Conservation (phyloP, 2,329 filamentous ascomycete genomes). For the Teratosphaeria zuluensis region DNA sequence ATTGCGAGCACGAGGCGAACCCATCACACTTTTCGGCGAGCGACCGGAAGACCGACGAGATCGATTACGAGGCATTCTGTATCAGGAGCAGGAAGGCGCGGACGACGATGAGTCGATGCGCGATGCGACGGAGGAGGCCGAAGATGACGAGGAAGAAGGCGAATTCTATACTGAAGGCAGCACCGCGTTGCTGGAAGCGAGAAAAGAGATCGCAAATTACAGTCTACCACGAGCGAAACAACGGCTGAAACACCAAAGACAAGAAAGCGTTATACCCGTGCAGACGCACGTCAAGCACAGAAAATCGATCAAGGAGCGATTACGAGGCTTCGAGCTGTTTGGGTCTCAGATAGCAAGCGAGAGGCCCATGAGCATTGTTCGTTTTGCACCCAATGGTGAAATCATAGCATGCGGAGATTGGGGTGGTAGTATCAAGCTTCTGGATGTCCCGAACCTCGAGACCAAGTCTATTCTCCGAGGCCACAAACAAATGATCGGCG, state of each 20-base stretch:
- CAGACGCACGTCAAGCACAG: conserved; percentile 88
- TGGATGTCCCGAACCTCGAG: conserved; percentile 73
- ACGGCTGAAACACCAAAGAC: conserved; percentile 65
- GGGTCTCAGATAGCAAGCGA: conserved; percentile 90
- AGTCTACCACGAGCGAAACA: conserved; percentile 74
- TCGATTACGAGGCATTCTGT: conserved; percentile 68
- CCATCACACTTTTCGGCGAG: conserved; percentile 90
- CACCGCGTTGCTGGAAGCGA: conserved; percentile 61
- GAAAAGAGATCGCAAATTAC: conserved; percentile 70
- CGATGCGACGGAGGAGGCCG: conserved; percentile 45
- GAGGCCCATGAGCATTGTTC: conserved; percentile 79
- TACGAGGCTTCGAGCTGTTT: conserved; percentile 79
- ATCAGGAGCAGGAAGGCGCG: conserved; percentile 55
- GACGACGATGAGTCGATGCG: conserved; percentile 43
- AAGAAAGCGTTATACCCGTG: conserved; percentile 72
- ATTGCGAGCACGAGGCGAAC: conserved; percentile 80
- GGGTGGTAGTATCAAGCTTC: conserved; percentile 78
- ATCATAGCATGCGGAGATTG: conserved; percentile 85
- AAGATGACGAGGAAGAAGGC: conserved; percentile 63
- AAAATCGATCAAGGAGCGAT: conserved; percentile 73
- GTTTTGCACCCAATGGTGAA: conserved; percentile 78
- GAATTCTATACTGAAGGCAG: conserved; percentile 91
- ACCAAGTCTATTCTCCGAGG: conserved; percentile 67
- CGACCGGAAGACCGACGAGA: conserved; percentile 77
- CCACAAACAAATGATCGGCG: conserved; percentile 82